A percentile compares a stretch with the other conserved stretches of the same genome.
Evolutionary conservation across 441 rosid species (phyloP).

Genomic region (Francoa sonchifolia): DNA sequence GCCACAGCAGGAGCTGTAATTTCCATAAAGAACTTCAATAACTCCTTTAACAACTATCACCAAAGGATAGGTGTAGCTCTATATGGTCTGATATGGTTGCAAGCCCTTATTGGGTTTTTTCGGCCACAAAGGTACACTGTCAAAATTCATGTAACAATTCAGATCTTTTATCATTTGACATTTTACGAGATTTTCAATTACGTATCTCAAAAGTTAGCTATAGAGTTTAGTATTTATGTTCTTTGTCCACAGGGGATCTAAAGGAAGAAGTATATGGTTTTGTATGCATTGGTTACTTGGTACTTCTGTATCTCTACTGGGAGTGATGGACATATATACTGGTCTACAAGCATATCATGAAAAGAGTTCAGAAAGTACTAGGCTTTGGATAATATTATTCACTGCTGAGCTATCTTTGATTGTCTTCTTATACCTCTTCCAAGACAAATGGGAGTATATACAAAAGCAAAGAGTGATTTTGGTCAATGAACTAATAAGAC

Average conservation of each 20-base stretch:
- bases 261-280: conserved; percentile 52
- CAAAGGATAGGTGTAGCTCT: conserved; percentile 56
- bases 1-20: conserved; percentile 49
- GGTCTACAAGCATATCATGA: conserved; percentile 50
- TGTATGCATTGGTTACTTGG: conserved; percentile 59
- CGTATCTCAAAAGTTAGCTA: too few species aligned
- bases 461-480: conserved; percentile 34
- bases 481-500: conserved; percentile 18
- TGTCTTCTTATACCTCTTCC: conserved; percentile 45
- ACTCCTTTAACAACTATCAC: conserved; percentile 59
- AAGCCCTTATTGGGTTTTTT: conserved; percentile 42
- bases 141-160: too few species aligned
- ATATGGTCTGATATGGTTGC: conserved; percentile 60
- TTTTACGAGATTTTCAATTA: too few species aligned
- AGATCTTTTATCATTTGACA: too few species aligned
- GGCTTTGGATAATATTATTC: conserved; percentile 44
- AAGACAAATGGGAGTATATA: conserved; percentile 60
- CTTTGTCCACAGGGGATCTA: conserved; percentile 34
- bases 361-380: conserved; percentile 48
- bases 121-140: conserved; percentile 49
- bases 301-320: conserved; percentile 39
- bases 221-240: too few species aligned
- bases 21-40: conserved; percentile 61
- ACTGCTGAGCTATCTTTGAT: conserved; percentile 32
- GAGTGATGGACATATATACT: conserved; percentile 50